A percentile compares a stretch with the other conserved stretches of the same genome.
phyloP scores from a whole-genome alignment of 805 yeast species.

The Kurtzmaniella cleridarum region DNA sequence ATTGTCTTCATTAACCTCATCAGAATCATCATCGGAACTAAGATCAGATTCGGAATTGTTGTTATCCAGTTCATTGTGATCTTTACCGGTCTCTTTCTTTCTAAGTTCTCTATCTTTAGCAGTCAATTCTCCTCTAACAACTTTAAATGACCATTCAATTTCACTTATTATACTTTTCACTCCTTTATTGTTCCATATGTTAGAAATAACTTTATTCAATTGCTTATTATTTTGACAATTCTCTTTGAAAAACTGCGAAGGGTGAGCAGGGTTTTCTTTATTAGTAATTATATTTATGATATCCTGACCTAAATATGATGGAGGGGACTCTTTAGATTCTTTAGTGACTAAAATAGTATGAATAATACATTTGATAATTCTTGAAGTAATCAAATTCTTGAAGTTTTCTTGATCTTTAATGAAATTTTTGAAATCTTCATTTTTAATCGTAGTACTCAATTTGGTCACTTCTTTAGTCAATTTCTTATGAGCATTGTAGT shows the following conservation, averaged over 20 bases:
- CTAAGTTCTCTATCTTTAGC: conserved; percentile 29
- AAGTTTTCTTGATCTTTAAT: conserved; percentile 15
- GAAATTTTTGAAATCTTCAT: conserved; percentile 13
- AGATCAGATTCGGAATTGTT: conserved; percentile 14
- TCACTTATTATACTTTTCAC: conserved; percentile 31
- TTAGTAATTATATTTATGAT: conserved; percentile 18
- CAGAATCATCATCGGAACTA: conserved; percentile 12
- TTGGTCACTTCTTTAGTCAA: conserved; percentile 33
- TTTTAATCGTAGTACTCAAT: conserved; percentile 8
- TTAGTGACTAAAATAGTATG: conserved; percentile 23
- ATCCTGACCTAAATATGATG: conserved; percentile 28
- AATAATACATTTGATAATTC: conserved; percentile 23
- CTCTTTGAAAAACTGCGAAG: conserved; percentile 40
- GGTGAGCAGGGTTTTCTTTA: conserved; percentile 32
- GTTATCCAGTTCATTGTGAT: conserved; percentile 16
- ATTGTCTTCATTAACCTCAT: conserved; percentile 16
- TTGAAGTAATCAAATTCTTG: conserved; percentile 25
- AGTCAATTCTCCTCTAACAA: conserved; percentile 42
- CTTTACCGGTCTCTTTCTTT: conserved; percentile 17
- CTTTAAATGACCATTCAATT: conserved; percentile 40
- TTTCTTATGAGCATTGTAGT: conserved; percentile 40
- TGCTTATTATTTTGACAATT: conserved; percentile 35
- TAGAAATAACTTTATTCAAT: conserved; percentile 44
- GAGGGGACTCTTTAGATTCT: conserved; percentile 26
- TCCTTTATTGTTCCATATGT: conserved; percentile 39